Percentiles rank a stretch among this genome's conserved stretches.
phyloP scores from a whole-genome alignment of 148 eudicot species.

The Rhododendron vialii region DNA sequence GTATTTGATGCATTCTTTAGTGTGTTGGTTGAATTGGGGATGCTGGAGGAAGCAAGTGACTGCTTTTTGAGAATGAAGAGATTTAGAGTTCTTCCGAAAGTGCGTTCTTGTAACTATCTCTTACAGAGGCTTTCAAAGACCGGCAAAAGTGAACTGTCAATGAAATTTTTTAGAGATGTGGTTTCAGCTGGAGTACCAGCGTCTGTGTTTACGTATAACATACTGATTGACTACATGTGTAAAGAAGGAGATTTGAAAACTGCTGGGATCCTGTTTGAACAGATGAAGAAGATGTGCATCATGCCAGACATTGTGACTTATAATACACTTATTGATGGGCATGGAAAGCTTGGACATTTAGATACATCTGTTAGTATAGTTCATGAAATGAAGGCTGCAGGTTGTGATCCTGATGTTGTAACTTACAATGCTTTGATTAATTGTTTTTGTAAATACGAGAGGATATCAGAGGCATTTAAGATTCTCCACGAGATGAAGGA shows the following conservation, averaged over 20 bases:
- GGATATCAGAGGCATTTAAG: conserved; percentile 54
- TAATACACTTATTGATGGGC: conserved; percentile 81
- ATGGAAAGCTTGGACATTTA: conserved; percentile 78
- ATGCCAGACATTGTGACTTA: conserved; percentile 83
- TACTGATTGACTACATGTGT: conserved; percentile 75
- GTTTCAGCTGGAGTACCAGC: conserved; percentile 52
- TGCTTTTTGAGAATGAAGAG: conserved; percentile 69
- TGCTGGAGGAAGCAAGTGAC: conserved; percentile 73
- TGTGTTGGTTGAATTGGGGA: conserved; percentile 58
- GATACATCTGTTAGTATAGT: conserved; percentile 42
- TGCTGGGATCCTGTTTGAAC: conserved; percentile 48
- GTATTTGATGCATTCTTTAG: conserved; percentile 82
- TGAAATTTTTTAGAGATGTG: conserved; percentile 63
- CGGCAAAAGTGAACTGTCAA: conserved; percentile 37
- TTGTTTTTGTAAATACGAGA: conserved; percentile 72
- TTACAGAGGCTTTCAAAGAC: conserved; percentile 50
- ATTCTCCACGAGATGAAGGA: conserved; percentile 70
- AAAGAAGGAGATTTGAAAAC: conserved; percentile 63
- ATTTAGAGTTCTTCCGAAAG: conserved; percentile 64
- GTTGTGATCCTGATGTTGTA: conserved; percentile 71
- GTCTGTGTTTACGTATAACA: conserved; percentile 77
- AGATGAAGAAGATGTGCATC: conserved; percentile 59
- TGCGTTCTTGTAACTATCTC: conserved; percentile 75
- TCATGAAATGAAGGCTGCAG: conserved; percentile 60
- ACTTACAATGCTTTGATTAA: conserved; percentile 83